Conservation (phyloP, 352 stramenopile genomes). For the Phytophthora macrochlamydospora region DNA sequence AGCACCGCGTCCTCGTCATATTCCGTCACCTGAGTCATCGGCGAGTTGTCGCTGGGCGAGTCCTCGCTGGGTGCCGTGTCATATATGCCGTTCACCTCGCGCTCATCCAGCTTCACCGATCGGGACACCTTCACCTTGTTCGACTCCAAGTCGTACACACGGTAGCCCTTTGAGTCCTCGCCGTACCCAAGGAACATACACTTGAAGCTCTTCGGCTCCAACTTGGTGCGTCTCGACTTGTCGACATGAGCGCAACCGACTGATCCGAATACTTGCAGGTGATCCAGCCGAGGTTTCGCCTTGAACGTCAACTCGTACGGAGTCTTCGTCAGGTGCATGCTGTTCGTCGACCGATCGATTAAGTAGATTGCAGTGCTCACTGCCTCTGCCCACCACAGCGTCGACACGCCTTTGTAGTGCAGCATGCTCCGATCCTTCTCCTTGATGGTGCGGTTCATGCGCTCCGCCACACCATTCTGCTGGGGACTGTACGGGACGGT, state of each 20-base stretch:
- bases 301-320: slow-evolving; percentile 17
- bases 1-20: slow-evolving; percentile 5
- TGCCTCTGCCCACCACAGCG: slow-evolving; percentile 29
- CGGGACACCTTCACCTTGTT: slow-evolving; percentile 18
- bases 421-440: slow-evolving; percentile 24
- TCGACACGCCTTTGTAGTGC: slow-evolving; percentile 23
- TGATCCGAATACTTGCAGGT: slow-evolving; percentile 30
- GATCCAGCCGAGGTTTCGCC: slow-evolving; percentile 9
- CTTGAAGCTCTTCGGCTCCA: slow-evolving; percentile 29
- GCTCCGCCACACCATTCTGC: slow-evolving; percentile 38
- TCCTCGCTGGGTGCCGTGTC: not conserved
- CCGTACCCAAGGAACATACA: slow-evolving; percentile 30
- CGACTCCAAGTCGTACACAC: slow-evolving; percentile 16
- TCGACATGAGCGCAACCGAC: slow-evolving; percentile 27
- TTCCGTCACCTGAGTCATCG: slow-evolving; percentile 4
- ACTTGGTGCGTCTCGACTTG: slow-evolving; percentile 19
- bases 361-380: slow-evolving; percentile 31
- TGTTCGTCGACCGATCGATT: slow-evolving; percentile 22
- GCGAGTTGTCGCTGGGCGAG: not conserved
- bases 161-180: slow-evolving; percentile 20
- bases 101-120: slow-evolving; percentile 22
- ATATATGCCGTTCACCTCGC: slow-evolving; percentile 19
- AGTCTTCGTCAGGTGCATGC: not conserved
- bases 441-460: slow-evolving; percentile 33
- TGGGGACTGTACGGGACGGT: slow-evolving; percentile 33